Percentiles rank a stretch among this genome's conserved stretches.
Evolutionary conservation across 495 filamentous ascomycete species (phyloP).

Genomic region (Zalerion maritima): DNA sequence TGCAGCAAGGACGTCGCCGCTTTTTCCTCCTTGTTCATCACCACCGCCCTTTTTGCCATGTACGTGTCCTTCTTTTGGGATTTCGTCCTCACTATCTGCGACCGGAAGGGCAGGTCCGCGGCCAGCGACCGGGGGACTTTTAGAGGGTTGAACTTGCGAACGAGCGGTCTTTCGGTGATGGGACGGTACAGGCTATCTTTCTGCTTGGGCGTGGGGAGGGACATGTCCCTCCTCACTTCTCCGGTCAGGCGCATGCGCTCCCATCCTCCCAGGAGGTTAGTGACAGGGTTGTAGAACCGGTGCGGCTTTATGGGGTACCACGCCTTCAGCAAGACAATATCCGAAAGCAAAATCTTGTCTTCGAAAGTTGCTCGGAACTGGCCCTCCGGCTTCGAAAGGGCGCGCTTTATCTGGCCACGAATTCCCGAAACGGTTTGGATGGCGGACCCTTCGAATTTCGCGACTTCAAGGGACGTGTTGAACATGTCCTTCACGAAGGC

Average conservation of each 20-base stretch:
- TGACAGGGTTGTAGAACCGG: conserved; percentile 92
- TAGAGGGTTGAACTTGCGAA: conserved; percentile 86
- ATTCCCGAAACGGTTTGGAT: conserved; percentile 94
- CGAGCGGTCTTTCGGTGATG: conserved; percentile 63
- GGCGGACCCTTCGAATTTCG: conserved; percentile 92
- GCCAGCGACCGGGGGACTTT: conserved; percentile 74
- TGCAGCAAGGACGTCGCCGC: conserved; percentile 80
- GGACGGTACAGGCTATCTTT: conserved; percentile 71
- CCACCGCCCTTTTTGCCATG: conserved; percentile 83
- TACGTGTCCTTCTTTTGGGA: conserved; percentile 73
- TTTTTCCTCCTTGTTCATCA: conserved; percentile 66
- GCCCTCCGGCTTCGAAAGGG: conserved; percentile 79
- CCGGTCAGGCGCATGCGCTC: conserved; percentile 88
- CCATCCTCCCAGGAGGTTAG: conserved; percentile 76
- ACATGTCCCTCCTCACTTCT: conserved; percentile 65
- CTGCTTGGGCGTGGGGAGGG: conserved; percentile 58
- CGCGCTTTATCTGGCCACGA: conserved; percentile 90
- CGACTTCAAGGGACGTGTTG: conserved; percentile 75
- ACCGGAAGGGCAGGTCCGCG: conserved; percentile 79
- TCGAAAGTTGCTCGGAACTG: conserved; percentile 94
- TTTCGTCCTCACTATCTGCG: conserved; percentile 72
- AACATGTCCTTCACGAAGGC: conserved; percentile 99
- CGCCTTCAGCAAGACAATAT: conserved; percentile 87
- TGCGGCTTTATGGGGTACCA: conserved; percentile 95
- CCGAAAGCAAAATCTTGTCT: conserved; percentile 92